phyloP scores from a whole-genome alignment of 2,329 filamentous ascomycete species.

The Phyllosticta citrichinensis region DNA sequence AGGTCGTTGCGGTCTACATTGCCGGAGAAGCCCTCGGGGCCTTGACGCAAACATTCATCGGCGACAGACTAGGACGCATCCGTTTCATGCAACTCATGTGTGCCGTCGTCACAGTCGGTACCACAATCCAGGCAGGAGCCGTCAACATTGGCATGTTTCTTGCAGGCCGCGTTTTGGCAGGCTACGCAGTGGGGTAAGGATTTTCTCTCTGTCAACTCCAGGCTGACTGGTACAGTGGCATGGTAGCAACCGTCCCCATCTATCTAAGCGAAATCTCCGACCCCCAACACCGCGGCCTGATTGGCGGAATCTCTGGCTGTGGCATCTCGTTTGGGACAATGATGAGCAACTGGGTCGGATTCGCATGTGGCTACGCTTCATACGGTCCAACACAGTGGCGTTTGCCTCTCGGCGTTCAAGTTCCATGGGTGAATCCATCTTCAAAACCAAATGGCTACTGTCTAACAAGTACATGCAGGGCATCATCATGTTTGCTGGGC shows the following conservation, averaged over 20 bases:
- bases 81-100: slow-evolving; percentile 10
- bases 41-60: background rate
- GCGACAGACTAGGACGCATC: slow-evolving; percentile 14
- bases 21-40: background rate
- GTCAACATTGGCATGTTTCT: slow-evolving; percentile 11
- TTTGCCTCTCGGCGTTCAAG: slow-evolving; percentile 44
- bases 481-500: slow-evolving; percentile 35
- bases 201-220: background rate
- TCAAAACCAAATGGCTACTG: too few species aligned
- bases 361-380: slow-evolving; percentile 56
- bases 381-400: slow-evolving; percentile 55
- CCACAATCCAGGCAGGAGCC: background rate
- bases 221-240: background rate
- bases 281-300: background rate
- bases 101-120: background rate
- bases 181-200: background rate
- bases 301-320: slow-evolving; percentile 45
- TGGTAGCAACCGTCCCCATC: slow-evolving; percentile 9
- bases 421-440: background rate
- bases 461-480: background rate
- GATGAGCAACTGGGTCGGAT: background rate
- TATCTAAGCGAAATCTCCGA: slow-evolving; percentile 8
- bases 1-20: slow-evolving; percentile 1
- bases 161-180: slow-evolving; percentile 1
- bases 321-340: slow-evolving; percentile 42